Percentiles rank a stretch among this genome's conserved stretches.
Evolutionary conservation across 441 rosid genomes (phyloP).

Genomic region (Pelargonium fulgidum): DNA sequence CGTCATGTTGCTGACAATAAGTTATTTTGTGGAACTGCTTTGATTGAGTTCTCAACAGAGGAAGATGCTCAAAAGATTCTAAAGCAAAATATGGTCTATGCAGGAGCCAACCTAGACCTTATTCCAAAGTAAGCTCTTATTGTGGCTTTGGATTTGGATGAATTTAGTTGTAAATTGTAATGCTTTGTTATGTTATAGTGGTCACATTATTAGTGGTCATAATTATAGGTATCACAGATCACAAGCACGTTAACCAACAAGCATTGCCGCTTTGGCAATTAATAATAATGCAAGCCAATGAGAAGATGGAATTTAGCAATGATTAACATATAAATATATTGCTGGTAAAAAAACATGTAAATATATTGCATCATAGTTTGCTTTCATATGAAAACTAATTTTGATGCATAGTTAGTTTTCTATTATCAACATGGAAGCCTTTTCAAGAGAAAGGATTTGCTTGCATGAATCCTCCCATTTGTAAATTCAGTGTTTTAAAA

Average conservation of each 20-base stretch:
- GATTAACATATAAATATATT: too few relatives aligned
- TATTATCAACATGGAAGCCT: not conserved
- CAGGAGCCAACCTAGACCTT: constrained; percentile 36
- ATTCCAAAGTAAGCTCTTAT: constrained; percentile 34
- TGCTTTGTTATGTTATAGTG: not conserved
- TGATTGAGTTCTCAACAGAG: constrained; percentile 46
- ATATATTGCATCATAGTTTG: not conserved
- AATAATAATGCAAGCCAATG: not conserved
- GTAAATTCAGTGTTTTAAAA: not conserved
- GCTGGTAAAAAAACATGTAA: not conserved
- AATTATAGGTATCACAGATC: not conserved
- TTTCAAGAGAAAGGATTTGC: not conserved
- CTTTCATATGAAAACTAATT: not conserved
- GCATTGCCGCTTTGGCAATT: not conserved
- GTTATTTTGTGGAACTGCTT: constrained; percentile 45
- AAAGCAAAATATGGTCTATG: constrained; percentile 34
- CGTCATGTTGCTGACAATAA: constrained; percentile 39
- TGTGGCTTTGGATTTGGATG: not conserved
- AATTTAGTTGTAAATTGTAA: not conserved
- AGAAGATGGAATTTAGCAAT: not conserved
- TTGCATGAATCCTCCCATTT: not conserved
- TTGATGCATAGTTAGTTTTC: not conserved
- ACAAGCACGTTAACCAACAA: not conserved
- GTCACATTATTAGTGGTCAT: not conserved
- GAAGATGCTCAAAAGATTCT: constrained; percentile 33